Percentiles rank a stretch among this genome's conserved stretches.
Conservation (phyloP, 495 filamentous ascomycete species). For the Penicillium cataractarum region DNA sequence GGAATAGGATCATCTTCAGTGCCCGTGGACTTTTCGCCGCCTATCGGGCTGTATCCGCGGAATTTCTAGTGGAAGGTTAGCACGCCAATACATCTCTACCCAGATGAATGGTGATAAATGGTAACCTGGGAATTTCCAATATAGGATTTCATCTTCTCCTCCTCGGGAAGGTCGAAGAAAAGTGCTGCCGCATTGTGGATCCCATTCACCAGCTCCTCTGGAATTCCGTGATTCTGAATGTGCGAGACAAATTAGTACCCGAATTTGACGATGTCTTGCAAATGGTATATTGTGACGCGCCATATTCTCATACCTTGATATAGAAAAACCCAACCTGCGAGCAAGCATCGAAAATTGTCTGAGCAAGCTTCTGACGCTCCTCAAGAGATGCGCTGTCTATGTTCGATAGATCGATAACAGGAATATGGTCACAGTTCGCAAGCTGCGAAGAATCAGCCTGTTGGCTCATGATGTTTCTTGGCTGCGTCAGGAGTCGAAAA, state of each 20-base stretch:
- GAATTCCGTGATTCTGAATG: conserved; percentile 41
- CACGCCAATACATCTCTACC: background rate
- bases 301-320: conserved; percentile 38
- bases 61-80: conserved; percentile 28
- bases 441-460: conserved; percentile 15
- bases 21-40: conserved; percentile 32
- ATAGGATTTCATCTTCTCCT: conserved; percentile 50
- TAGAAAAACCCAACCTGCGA: conserved; percentile 61
- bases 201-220: conserved; percentile 35
- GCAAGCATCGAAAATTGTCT: conserved; percentile 51
- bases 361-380: conserved; percentile 39
- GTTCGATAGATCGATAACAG: conserved; percentile 41
- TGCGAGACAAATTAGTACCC: background rate
- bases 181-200: conserved; percentile 44
- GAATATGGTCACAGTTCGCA: conserved; percentile 37
- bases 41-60: conserved; percentile 39
- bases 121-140: conserved; percentile 40
- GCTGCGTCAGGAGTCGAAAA: background rate
- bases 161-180: conserved; percentile 53
- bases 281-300: conserved; percentile 8
- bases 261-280: background rate
- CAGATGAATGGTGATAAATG: conserved; percentile 5
- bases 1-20: conserved; percentile 20
- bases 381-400: conserved; percentile 33
- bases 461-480: background rate